Evolutionary conservation across 1,284 basidiomycete species (phyloP).

Genomic region (Sporisorium scitamineum): DNA sequence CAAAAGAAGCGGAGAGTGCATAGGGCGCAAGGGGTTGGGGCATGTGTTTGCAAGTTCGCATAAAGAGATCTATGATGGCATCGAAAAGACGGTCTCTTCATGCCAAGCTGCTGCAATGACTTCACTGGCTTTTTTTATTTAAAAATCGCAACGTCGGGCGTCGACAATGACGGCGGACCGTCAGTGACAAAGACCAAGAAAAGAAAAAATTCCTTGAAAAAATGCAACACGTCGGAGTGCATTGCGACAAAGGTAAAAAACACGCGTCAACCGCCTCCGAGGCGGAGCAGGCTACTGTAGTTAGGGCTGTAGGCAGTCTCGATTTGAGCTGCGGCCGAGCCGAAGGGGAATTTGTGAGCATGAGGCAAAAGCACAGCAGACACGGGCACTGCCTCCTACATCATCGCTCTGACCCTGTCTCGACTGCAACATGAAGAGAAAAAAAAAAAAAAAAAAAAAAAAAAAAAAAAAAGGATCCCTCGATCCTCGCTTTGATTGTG

Average conservation of each 20-base stretch:
- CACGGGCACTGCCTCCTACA: background rate
- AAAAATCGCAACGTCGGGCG: no score
- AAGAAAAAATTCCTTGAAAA: background rate
- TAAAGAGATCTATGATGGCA: constrained; percentile 2
- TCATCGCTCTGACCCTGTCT: background rate
- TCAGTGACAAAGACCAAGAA: background rate
- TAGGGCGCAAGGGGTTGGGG: no score
- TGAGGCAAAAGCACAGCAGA: no score
- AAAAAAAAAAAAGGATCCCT: background rate
- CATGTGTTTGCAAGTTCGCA: background rate
- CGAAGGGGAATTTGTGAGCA: background rate
- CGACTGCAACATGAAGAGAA: no score
- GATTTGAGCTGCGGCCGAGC: no score
- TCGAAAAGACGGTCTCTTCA: background rate
- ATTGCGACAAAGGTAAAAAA: background rate
- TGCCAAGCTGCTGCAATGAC: constrained; percentile 4
- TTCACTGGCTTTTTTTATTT: background rate
- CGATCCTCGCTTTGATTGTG: background rate
- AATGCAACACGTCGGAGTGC: constrained; percentile 1
- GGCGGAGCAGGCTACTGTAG: background rate
- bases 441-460: no score
- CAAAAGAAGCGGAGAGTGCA: no score
- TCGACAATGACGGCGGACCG: background rate
- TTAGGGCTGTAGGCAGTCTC: no score
- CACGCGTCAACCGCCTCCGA: background rate